Percentiles rank a stretch among this genome's conserved stretches.
Evolutionary conservation across 2,329 filamentous ascomycete species (phyloP).

Genomic region (Diaporthe caulivora): DNA sequence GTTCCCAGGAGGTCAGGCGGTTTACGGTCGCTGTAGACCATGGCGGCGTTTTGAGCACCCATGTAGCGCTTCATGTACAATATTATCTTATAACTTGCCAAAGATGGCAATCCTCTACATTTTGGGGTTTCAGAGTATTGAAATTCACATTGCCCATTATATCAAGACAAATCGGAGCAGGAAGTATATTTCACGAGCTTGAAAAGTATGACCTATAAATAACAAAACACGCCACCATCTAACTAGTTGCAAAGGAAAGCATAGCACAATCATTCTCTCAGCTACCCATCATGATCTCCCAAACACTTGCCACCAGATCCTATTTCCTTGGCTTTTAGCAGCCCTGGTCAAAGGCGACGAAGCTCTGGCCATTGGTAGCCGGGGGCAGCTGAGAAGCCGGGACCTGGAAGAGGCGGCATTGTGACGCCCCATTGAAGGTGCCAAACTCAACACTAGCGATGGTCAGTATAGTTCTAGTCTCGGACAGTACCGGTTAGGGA

Average conservation of each 20-base stretch:
- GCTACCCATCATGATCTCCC: not conserved
- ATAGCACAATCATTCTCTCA: not conserved
- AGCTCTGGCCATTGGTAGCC: constrained; percentile 12
- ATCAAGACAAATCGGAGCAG: not conserved
- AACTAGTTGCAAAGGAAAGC: constrained; percentile 14
- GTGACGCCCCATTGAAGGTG: constrained; percentile 1
- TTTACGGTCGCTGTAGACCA: no score
- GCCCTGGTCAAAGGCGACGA: constrained; percentile 15
- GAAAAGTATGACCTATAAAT: not conserved
- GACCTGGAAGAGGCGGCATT: constrained; percentile 26
- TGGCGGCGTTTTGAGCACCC: no score
- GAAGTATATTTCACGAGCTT: constrained; percentile 3
- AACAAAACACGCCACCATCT: not conserved
- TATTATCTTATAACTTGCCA: no score
- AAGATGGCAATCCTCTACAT: no score
- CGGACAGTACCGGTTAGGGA: not conserved
- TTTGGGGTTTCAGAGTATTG: no score
- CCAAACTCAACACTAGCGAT: not conserved
- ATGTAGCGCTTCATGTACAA: no score
- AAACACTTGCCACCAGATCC: not conserved
- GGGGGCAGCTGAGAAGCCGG: constrained; percentile 1
- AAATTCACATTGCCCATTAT: no score
- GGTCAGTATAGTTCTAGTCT: not conserved
- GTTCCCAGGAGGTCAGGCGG: no score
- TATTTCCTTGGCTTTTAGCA: not conserved